phyloP scores from a whole-genome alignment of 2,329 filamentous ascomycete species.

The Pestalotiopsis sp. region DNA sequence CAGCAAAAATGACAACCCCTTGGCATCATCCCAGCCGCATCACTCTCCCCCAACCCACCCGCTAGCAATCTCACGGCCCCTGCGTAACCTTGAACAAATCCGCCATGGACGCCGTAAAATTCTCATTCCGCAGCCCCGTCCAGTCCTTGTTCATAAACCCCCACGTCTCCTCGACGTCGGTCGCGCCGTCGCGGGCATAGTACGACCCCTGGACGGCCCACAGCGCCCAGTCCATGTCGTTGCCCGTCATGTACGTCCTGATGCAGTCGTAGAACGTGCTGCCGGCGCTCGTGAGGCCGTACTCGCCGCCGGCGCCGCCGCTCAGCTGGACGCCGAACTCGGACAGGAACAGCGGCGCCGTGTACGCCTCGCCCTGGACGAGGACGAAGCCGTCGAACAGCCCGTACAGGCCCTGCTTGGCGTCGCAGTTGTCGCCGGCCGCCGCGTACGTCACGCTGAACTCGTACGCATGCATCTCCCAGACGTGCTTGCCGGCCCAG shows the following conservation, averaged over 20 bases:
- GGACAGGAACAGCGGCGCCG: slow-evolving; percentile 58
- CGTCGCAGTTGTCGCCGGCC: slow-evolving; percentile 42
- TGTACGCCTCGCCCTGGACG: slow-evolving; percentile 46
- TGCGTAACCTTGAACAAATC: slow-evolving; percentile 43
- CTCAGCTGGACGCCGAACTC: slow-evolving; percentile 59
- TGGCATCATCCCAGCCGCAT: not conserved
- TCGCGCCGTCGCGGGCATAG: slow-evolving; percentile 52
- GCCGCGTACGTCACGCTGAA: slow-evolving; percentile 53
- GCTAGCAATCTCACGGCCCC: too few relatives aligned
- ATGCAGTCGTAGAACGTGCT: slow-evolving; percentile 54
- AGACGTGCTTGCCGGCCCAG: slow-evolving; percentile 57
- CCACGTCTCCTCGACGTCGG: slow-evolving; percentile 56
- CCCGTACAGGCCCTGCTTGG: slow-evolving; percentile 47
- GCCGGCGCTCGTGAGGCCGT: slow-evolving; percentile 46
- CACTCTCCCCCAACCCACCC: too few relatives aligned
- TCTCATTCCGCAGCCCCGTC: slow-evolving; percentile 41
- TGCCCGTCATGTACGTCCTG: slow-evolving; percentile 52
- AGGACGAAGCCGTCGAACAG: slow-evolving; percentile 54
- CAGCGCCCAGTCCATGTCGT: slow-evolving; percentile 62
- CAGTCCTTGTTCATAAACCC: slow-evolving; percentile 50
- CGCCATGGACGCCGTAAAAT: slow-evolving; percentile 34
- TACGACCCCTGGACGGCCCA: slow-evolving; percentile 63
- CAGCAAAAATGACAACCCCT: too few relatives aligned
- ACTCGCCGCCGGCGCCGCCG: slow-evolving; percentile 38
- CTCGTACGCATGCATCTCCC: slow-evolving; percentile 62